phyloP scores from a whole-genome alignment of 768 basidiomycete genomes.

The Tricholoma matsutake region DNA sequence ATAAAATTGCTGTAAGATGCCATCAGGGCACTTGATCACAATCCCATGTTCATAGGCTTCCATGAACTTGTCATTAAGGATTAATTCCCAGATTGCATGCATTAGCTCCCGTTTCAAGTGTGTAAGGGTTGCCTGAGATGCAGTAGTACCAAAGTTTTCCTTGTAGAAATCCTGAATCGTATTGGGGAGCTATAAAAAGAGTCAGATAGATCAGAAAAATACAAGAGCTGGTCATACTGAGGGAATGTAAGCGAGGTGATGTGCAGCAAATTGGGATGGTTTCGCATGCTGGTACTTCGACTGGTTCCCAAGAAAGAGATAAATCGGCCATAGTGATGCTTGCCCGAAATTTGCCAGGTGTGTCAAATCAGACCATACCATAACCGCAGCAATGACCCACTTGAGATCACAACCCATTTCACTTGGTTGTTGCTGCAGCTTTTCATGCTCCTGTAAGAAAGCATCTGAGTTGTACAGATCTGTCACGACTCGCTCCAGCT shows the following conservation, averaged over 20 bases:
- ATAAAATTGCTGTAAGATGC: slow-evolving; percentile 22
- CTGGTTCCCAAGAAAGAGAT: slow-evolving; percentile 30
- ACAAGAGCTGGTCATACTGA: slow-evolving; percentile 20
- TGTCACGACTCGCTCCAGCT: background rate
- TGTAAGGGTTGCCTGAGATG: too few relatives aligned
- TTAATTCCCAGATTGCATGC: slow-evolving; percentile 24
- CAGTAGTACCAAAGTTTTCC: background rate
- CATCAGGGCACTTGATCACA: slow-evolving; percentile 20
- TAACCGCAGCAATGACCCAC: background rate
- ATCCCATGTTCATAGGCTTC: slow-evolving; percentile 24
- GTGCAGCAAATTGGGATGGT: slow-evolving; percentile 17
- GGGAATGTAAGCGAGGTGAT: slow-evolving; percentile 27
- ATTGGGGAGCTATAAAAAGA: slow-evolving; percentile 8
- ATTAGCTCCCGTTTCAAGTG: slow-evolving; percentile 26
- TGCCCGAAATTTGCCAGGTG: slow-evolving; percentile 27
- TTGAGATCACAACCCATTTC: background rate
- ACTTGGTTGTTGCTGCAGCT: background rate
- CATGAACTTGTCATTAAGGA: slow-evolving; percentile 23
- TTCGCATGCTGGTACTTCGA: slow-evolving; percentile 31
- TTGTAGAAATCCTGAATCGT: slow-evolving; percentile 8
- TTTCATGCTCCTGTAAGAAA: slow-evolving; percentile 1
- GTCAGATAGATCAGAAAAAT: background rate
- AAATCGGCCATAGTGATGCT: slow-evolving; percentile 11
- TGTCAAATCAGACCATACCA: slow-evolving; percentile 21
- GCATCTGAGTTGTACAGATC: slow-evolving; percentile 3